These are phyloP conservation scores for Epicoccum sorghinum DNA, from an alignment of 2,329 filamentous ascomycete genomes.

Conservation along the genomic window DNA sequence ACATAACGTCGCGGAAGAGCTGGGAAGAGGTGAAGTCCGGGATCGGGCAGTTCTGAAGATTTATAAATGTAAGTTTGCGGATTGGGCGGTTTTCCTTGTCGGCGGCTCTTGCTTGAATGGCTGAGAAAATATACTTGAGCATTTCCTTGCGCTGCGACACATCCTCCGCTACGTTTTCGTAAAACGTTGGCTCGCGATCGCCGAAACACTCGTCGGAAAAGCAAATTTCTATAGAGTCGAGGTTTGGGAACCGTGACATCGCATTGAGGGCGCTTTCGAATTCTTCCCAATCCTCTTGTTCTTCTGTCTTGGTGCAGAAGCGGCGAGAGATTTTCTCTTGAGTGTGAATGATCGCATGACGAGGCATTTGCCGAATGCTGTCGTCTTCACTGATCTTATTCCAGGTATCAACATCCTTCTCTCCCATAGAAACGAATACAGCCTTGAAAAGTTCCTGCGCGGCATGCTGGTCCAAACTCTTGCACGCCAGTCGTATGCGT, in stretches of 20 bases:
- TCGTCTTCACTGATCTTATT: constrained; percentile 9
- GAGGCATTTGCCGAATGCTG: constrained; percentile 5
- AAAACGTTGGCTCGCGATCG: neutral
- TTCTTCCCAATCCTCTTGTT: neutral
- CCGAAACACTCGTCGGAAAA: neutral
- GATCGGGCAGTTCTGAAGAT: constrained; percentile 15
- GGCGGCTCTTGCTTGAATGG: neutral
- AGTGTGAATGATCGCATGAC: constrained; percentile 11
- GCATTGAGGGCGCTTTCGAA: neutral
- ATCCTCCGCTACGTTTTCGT: neutral
- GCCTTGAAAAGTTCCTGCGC: neutral
- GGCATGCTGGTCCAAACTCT: neutral
- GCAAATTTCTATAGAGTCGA: neutral
- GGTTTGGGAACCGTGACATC: constrained; percentile 1
- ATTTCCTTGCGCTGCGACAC: neutral
- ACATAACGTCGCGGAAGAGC: constrained; percentile 14
- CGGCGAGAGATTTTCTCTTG: neutral
- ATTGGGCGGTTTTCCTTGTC: constrained; percentile 9
- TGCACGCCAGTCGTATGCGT: neutral
- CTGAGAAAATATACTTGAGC: neutral
- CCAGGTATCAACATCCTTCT: constrained; percentile 23
- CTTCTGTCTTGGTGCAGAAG: neutral
- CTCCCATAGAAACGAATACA: neutral
- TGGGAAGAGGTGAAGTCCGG: constrained; percentile 12
- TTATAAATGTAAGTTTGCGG: constrained; percentile 15